Evolutionary conservation across 1,284 basidiomycete species (phyloP).

Genomic region (Sporisorium scitamineum): DNA sequence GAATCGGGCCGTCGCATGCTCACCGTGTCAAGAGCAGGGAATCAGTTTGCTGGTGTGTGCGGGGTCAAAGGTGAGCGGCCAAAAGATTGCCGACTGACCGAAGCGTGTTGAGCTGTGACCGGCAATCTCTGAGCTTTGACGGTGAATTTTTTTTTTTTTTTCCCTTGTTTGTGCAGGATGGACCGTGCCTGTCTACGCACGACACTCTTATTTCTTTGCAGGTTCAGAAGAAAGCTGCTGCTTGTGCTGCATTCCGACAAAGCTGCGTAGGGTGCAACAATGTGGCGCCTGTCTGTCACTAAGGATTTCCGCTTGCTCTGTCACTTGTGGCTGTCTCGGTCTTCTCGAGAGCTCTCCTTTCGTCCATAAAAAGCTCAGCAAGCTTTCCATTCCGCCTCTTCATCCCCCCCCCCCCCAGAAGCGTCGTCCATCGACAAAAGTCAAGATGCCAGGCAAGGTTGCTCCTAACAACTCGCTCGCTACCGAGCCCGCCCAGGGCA

Average conservation of each 20-base stretch:
- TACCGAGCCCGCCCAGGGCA: slow-evolving; percentile 69
- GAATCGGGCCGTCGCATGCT: not conserved
- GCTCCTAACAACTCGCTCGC: slow-evolving; percentile 62
- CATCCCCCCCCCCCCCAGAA: slow-evolving; percentile 1
- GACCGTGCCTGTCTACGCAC: slow-evolving; percentile 25
- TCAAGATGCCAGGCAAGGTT: slow-evolving; percentile 32
- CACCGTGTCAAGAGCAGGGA: not conserved
- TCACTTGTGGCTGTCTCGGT: not conserved
- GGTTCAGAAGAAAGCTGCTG: not conserved
- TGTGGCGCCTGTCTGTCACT: not conserved
- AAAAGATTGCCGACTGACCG: slow-evolving; percentile 40
- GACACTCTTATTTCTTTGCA: slow-evolving; percentile 9
- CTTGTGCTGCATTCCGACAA: slow-evolving; percentile 6
- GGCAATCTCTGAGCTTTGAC: slow-evolving; percentile 27
- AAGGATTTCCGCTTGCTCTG: not conserved
- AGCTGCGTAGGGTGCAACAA: slow-evolving; percentile 8
- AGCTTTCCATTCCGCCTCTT: not conserved
- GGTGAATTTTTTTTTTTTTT: not conserved
- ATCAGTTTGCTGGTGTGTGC: slow-evolving; percentile 43
- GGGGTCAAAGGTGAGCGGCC: slow-evolving; percentile 16
- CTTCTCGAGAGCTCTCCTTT: not conserved
- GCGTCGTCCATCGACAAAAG: not conserved
- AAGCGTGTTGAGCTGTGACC: too few relatives aligned
- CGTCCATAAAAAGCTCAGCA: not conserved
- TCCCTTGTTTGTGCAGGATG: too few relatives aligned